phyloP scores from a whole-genome alignment of 441 rosid species.

The Cnidoscolus chayamansa region DNA sequence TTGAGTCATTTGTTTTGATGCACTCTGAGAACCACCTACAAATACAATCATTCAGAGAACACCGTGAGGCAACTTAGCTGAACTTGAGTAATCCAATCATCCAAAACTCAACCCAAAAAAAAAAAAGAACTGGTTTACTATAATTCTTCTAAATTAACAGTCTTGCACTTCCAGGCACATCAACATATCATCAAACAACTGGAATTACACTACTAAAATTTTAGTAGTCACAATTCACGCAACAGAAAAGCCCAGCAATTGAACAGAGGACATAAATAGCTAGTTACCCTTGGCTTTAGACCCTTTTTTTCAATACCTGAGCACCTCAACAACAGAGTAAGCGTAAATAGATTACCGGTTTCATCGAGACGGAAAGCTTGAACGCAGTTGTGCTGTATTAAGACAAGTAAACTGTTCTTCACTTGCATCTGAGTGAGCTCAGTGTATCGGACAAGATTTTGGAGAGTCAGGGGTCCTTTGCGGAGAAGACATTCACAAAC shows the following conservation, averaged over 20 bases:
- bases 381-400: conserved; percentile 86
- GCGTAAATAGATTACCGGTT: conserved; percentile 31
- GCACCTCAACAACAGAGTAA: background rate
- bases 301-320: no score
- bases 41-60: background rate
- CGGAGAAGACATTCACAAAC: conserved; percentile 81
- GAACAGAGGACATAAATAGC: no score
- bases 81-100: background rate
- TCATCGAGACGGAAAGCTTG: conserved; percentile 64
- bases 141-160: no score
- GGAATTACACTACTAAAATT: no score
- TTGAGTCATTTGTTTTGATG: conserved; percentile 42
- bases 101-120: no score
- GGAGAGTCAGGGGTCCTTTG: conserved; percentile 54
- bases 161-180: no score
- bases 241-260: no score
- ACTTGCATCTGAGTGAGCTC: conserved; percentile 45
- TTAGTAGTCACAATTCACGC: no score
- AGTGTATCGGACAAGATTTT: conserved; percentile 40
- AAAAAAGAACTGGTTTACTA: no score
- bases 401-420: conserved; percentile 59
- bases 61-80: background rate
- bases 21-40: conserved; percentile 49
- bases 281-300: no score
- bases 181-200: no score